Base-by-base conservation (phyloP, 2,329 filamentous ascomycete genomes). In the Xylaria sp. region DNA sequence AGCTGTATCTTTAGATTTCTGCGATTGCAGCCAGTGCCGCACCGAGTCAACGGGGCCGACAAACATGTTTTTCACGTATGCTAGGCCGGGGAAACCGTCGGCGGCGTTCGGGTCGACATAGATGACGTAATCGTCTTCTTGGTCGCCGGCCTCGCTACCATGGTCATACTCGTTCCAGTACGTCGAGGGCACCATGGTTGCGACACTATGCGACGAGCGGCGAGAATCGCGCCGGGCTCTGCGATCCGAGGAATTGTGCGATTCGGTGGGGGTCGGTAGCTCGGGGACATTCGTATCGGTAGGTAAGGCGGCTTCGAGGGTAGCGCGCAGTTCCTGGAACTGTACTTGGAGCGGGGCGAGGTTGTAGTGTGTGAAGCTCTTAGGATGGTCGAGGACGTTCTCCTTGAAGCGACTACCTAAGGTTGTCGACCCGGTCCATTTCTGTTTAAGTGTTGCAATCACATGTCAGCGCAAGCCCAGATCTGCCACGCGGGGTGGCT, bases 81-180 rank as follows among this genome's bases (percentile, higher is more conserved):
- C 84, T 42, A 93, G 80, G 16, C 92, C 90, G 0, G 91, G 89
- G 63, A 92, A 91, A 40, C 81, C 82, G 21, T 81, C 76, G 10
- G 85, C 83, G 1, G 87, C 87, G 72, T 93, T 86, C 0, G 92
- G 92, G 76, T 94, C 87, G 68, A 95, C 83, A 75, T 93, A 93
- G 72, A 96, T 90, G 53, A 88, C 86, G 78, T 93, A 96, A 42
- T 87, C 86, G 51, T 89, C 87, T 48, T 89, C 85, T 16, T 85
- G 81, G 2, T 86, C 88, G 10, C 85, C 87, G 2, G 81, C 82
- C 63, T 94, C 92, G 77, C 93, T 93, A 9, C 92, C 92, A 77
- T 94, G 82, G 73, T 97, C 93, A 78, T 95, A 96, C 78, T 97
- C 93, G 79, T 93, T 95, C 93, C 93, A 97, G 77, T 95, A 96